Evolutionary conservation across 1,284 basidiomycete genomes (phyloP).

Genomic region (Tylopilus sp.): DNA sequence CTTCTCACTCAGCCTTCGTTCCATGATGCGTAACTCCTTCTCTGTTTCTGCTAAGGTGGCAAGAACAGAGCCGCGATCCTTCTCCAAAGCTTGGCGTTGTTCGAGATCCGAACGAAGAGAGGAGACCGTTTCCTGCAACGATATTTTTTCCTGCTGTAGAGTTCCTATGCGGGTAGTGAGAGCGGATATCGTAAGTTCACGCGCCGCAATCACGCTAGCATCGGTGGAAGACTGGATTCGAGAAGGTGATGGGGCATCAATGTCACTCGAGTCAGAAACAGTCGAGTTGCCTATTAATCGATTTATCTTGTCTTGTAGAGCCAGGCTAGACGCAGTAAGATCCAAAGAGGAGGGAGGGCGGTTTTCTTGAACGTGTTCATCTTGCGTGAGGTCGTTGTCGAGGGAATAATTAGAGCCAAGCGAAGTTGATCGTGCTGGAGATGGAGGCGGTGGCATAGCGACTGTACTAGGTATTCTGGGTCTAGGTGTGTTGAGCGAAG

Average conservation of each 20-base stretch:
- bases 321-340: constrained; percentile 39
- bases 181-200: constrained; percentile 29
- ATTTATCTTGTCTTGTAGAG: constrained; percentile 51
- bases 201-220: constrained; percentile 35
- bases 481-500: constrained; percentile 52
- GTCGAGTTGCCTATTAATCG: constrained; percentile 37
- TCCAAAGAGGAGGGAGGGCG: constrained; percentile 31
- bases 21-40: constrained; percentile 42
- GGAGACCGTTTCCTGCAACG: constrained; percentile 35
- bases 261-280: constrained; percentile 13
- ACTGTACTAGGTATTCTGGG: constrained; percentile 65
- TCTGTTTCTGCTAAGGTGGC: constrained; percentile 45
- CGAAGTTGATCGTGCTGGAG: constrained; percentile 40
- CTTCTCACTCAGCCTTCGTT: constrained; percentile 48
- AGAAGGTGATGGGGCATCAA: constrained; percentile 11
- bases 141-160: constrained; percentile 55
- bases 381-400: constrained; percentile 29
- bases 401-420: constrained; percentile 32
- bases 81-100: constrained; percentile 35
- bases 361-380: constrained; percentile 17
- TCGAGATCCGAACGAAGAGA: constrained; percentile 28
- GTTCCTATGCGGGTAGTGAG: constrained; percentile 51
- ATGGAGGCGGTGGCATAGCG: constrained; percentile 73
- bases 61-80: constrained; percentile 46
- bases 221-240: constrained; percentile 25